Evolutionary conservation across 1,284 basidiomycete genomes (phyloP).

Genomic region (Malassezia slooffiae): DNA sequence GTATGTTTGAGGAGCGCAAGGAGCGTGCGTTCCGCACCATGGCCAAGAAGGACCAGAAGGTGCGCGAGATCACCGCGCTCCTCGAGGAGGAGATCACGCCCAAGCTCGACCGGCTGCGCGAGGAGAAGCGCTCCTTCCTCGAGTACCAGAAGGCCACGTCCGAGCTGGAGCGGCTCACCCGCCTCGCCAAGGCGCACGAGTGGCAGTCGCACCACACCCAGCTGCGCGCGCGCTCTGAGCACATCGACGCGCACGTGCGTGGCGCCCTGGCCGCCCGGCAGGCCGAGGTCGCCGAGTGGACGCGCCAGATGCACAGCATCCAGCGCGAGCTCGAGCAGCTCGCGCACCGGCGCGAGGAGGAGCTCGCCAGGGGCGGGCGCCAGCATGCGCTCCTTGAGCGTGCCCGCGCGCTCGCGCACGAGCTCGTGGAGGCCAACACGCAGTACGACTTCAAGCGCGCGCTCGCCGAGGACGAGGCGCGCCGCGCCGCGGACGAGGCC

Average conservation of each 20-base stretch:
- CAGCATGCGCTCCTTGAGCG: slow-evolving; percentile 67
- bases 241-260: slow-evolving; percentile 40
- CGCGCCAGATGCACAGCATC: slow-evolving; percentile 44
- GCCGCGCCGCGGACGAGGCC: slow-evolving; percentile 55
- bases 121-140: slow-evolving; percentile 79
- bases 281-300: slow-evolving; percentile 43
- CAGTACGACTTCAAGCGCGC: slow-evolving; percentile 73
- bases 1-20: slow-evolving; percentile 98
- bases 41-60: slow-evolving; percentile 92
- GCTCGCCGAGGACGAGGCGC: slow-evolving; percentile 69
- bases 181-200: slow-evolving; percentile 76
- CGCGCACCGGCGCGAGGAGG: slow-evolving; percentile 52
- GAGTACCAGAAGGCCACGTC: slow-evolving; percentile 79
- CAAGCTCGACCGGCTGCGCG: slow-evolving; percentile 79
- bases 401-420: slow-evolving; percentile 68
- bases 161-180: slow-evolving; percentile 78
- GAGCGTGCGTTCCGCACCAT: slow-evolving; percentile 96
- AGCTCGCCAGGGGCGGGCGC: slow-evolving; percentile 64
- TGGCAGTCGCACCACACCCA: slow-evolving; percentile 54
- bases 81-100: slow-evolving; percentile 84
- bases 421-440: slow-evolving; percentile 72
- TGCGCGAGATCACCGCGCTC: slow-evolving; percentile 62
- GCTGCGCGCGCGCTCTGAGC: slow-evolving; percentile 47
- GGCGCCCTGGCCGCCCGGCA: slow-evolving; percentile 40
- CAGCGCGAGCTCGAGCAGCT: slow-evolving; percentile 52